Evolutionary conservation across 495 filamentous ascomycete species (phyloP).

Genomic region (Penicillium egyptiacum): DNA sequence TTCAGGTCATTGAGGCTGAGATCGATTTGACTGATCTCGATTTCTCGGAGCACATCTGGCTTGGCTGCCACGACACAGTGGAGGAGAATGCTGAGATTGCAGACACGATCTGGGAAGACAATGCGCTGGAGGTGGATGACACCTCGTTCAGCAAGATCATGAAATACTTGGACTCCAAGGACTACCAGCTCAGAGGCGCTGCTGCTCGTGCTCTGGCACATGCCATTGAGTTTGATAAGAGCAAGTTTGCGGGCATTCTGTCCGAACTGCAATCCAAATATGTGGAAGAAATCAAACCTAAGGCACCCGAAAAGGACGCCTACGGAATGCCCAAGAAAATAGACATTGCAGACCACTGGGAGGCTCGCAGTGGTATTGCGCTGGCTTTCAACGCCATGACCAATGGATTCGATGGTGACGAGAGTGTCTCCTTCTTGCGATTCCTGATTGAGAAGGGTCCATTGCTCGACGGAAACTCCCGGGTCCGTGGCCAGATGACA

Average conservation of each 20-base stretch:
- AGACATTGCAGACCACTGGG: slow-evolving; percentile 85
- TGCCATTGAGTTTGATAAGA: slow-evolving; percentile 58
- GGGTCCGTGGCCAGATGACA: slow-evolving; percentile 87
- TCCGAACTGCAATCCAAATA: slow-evolving; percentile 67
- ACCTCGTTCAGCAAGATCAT: slow-evolving; percentile 63
- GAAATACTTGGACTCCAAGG: slow-evolving; percentile 74
- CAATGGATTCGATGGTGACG: slow-evolving; percentile 59
- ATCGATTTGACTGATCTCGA: slow-evolving; percentile 84
- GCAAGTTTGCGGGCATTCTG: slow-evolving; percentile 57
- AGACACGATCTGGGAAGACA: slow-evolving; percentile 90
- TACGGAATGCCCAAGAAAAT: slow-evolving; percentile 90
- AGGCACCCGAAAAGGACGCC: slow-evolving; percentile 77
- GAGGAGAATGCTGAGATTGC: slow-evolving; percentile 86
- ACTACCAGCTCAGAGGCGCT: slow-evolving; percentile 77
- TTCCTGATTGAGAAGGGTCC: slow-evolving; percentile 86
- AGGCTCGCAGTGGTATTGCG: slow-evolving; percentile 81
- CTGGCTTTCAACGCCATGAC: slow-evolving; percentile 82
- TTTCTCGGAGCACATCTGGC: slow-evolving; percentile 89
- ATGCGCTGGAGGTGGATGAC: slow-evolving; percentile 70
- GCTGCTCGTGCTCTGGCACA: slow-evolving; percentile 81
- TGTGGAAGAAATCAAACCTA: slow-evolving; percentile 72
- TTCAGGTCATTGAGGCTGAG: slow-evolving; percentile 89
- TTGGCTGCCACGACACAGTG: slow-evolving; percentile 85
- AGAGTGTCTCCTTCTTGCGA: slow-evolving; percentile 72
- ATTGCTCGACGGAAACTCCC: slow-evolving; percentile 71